A percentile compares a stretch with the other conserved stretches of the same genome.
Evolutionary conservation across 2,329 filamentous ascomycete species (phyloP).

Genomic region (Pseudogymnoascus sp.): DNA sequence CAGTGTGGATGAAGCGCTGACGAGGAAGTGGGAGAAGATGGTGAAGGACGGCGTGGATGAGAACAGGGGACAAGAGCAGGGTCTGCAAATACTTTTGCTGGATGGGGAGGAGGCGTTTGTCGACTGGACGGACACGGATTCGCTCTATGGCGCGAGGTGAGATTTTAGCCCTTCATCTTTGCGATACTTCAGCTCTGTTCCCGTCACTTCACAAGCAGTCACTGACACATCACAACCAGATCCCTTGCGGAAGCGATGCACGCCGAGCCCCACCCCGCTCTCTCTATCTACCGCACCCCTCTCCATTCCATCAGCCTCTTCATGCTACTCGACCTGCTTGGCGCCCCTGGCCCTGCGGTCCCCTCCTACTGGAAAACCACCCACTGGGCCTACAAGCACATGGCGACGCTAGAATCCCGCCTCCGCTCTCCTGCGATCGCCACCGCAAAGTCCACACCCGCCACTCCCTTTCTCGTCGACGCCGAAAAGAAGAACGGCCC

Average conservation of each 20-base stretch:
- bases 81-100: conserved; percentile 81
- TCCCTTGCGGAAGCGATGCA: conserved; percentile 82
- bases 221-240: conserved; percentile 31
- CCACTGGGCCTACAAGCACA: conserved; percentile 82
- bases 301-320: conserved; percentile 80
- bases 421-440: conserved; percentile 61
- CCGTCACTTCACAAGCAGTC: neutral
- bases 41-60: conserved; percentile 45
- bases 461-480: conserved; percentile 59
- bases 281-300: conserved; percentile 67
- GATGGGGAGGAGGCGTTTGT: conserved; percentile 93
- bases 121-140: conserved; percentile 72
- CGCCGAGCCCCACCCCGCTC: conserved; percentile 55
- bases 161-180: conserved; percentile 16
- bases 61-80: conserved; percentile 35
- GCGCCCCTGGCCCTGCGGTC: conserved; percentile 58
- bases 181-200: neutral
- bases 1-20: conserved; percentile 72
- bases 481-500: conserved; percentile 47
- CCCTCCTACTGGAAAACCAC: conserved; percentile 85
- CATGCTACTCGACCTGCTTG: conserved; percentile 84
- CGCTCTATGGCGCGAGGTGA: conserved; percentile 78
- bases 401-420: conserved; percentile 68
- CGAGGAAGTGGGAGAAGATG: conserved; percentile 74
- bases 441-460: conserved; percentile 47